A percentile compares a stretch with the other conserved stretches of the same genome.
Conservation (phyloP, 2,329 filamentous ascomycete genomes). For the Scedosporium aurantiacum region DNA sequence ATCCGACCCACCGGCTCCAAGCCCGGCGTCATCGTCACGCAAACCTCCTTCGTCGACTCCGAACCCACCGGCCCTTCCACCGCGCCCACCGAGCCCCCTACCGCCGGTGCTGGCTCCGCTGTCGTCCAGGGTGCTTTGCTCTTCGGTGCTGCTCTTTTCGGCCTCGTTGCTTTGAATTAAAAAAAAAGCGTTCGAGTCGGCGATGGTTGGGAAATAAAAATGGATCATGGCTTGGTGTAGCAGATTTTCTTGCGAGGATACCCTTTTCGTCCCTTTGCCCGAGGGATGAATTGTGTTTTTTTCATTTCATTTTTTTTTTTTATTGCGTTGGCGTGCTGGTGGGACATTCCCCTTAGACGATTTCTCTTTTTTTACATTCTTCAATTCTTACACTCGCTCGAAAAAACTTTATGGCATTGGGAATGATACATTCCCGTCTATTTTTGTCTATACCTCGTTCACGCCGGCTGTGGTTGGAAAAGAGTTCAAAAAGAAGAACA, state of each 20-base stretch:
- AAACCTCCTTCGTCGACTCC: background rate
- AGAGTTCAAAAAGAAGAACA: too few relatives aligned
- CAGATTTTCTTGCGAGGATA: background rate
- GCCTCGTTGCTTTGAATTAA: conserved; percentile 9
- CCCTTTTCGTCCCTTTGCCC: background rate
- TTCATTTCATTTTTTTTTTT: too few relatives aligned
- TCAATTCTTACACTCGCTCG: background rate
- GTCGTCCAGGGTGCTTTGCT: conserved; percentile 9
- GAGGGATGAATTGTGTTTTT: background rate
- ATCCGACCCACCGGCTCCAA: background rate
- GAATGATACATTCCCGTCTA: too few relatives aligned
- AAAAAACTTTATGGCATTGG: background rate
- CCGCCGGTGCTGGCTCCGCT: background rate
- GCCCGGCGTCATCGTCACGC: background rate
- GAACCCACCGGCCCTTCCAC: background rate
- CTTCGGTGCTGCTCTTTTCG: conserved; percentile 8
- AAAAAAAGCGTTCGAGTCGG: background rate
- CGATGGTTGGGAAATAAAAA: background rate
- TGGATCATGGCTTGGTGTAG: background rate
- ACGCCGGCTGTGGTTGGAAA: too few relatives aligned
- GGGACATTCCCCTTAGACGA: background rate
- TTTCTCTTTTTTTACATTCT: background rate
- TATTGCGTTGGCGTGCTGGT: background rate
- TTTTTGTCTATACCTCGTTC: background rate
- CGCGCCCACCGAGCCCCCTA: background rate